A percentile compares a stretch with the other conserved stretches of the same genome.
phyloP scores from a whole-genome alignment of 1,139 yeast genomes.

The Kodamaea derodonti region DNA sequence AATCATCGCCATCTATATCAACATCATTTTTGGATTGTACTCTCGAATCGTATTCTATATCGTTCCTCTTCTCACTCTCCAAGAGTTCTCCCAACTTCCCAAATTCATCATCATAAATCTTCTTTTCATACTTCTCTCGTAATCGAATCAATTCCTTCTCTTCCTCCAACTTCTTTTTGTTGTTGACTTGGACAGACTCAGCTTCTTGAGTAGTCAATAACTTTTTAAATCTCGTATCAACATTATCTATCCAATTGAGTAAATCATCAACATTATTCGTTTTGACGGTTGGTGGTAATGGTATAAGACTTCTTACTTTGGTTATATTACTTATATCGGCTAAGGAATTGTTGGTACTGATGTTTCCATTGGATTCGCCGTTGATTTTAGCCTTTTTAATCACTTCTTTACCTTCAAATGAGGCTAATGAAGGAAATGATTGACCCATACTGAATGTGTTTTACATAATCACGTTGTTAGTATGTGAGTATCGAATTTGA shows the following conservation, averaged over 20 bases:
- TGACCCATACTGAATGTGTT: no score
- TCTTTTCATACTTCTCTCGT: slow-evolving; percentile 22
- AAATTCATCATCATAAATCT: slow-evolving; percentile 39
- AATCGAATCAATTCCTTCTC: slow-evolving; percentile 23
- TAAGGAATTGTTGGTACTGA: no score
- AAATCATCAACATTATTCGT: slow-evolving; percentile 28
- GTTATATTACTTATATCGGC: no score
- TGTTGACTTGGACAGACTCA: slow-evolving; percentile 30
- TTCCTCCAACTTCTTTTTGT: slow-evolving; percentile 19
- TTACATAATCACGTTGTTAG: no score
- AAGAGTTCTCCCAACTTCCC: slow-evolving; percentile 32
- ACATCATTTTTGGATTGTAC: slow-evolving; percentile 1
- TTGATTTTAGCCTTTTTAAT: no score
- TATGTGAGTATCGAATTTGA: no score
- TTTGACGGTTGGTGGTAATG: background rate
- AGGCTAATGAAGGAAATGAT: no score
- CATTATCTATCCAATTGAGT: slow-evolving; percentile 50
- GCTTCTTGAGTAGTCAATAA: slow-evolving; percentile 36
- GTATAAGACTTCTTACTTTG: background rate
- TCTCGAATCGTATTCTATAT: no score
- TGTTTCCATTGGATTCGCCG: no score
- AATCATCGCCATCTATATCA: slow-evolving; percentile 3
- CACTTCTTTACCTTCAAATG: no score
- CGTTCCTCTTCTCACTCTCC: slow-evolving; percentile 4
- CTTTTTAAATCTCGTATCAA: slow-evolving; percentile 39